A percentile compares a stretch with the other conserved stretches of the same genome.
Evolutionary conservation across 1,284 basidiomycete genomes (phyloP).

Genomic region (Gymnopus androsaceus): DNA sequence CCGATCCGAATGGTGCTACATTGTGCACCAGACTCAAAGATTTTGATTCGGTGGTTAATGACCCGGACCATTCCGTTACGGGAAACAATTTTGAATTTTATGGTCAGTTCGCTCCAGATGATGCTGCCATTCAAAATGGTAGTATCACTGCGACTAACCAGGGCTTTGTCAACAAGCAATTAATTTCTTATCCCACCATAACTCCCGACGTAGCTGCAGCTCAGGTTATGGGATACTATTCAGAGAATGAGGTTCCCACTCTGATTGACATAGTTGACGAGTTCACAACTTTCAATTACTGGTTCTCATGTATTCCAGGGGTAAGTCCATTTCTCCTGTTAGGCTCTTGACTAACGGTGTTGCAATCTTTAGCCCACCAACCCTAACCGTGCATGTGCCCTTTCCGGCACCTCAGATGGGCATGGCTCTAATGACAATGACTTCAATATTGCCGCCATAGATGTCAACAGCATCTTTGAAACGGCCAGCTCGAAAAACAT

Average conservation of each 20-base stretch:
- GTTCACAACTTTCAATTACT: slow-evolving; percentile 22
- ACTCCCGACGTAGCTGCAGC: slow-evolving; percentile 18
- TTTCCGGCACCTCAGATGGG: slow-evolving; percentile 26
- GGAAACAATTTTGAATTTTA: slow-evolving; percentile 21
- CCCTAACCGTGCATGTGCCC: slow-evolving; percentile 23
- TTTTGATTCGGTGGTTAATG: slow-evolving; percentile 20
- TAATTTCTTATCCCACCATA: slow-evolving; percentile 14
- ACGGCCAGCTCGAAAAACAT: slow-evolving; percentile 22
- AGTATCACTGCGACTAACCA: slow-evolving; percentile 15
- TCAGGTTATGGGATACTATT: slow-evolving; percentile 22
- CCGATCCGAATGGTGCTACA: slow-evolving; percentile 12
- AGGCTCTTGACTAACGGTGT: not conserved
- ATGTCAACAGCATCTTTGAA: slow-evolving; percentile 25
- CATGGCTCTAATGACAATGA: slow-evolving; percentile 25
- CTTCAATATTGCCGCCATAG: slow-evolving; percentile 17
- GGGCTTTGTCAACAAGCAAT: slow-evolving; percentile 19
- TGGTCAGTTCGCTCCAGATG: slow-evolving; percentile 18
- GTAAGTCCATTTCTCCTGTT: not conserved
- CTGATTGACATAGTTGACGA: slow-evolving; percentile 16
- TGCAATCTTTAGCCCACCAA: slow-evolving; percentile 26
- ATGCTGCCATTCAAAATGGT: slow-evolving; percentile 17
- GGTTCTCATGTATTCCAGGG: slow-evolving; percentile 23
- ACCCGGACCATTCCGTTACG: slow-evolving; percentile 19
- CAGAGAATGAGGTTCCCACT: slow-evolving; percentile 17
- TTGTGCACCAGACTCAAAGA: no score